These are phyloP conservation scores for Yamadazyma akitaensis DNA, from an alignment of 805 yeast species.

Conservation along the genomic window DNA sequence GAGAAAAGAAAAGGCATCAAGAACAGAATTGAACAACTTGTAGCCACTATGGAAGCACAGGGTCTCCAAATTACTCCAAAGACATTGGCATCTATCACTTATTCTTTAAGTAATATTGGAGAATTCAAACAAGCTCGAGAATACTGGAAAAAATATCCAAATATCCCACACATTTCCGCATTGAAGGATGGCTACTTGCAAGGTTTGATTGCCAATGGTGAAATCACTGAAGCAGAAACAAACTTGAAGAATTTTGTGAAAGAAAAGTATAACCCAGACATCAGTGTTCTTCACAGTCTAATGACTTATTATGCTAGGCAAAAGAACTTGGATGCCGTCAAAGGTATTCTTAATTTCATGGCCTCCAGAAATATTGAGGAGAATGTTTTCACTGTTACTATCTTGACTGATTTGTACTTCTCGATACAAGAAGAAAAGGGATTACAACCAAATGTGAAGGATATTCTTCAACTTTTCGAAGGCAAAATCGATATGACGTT, in stretches of 20 bases:
- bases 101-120: constrained; percentile 43
- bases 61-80: constrained; percentile 42
- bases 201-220: constrained; percentile 40
- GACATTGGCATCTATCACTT: constrained; percentile 47
- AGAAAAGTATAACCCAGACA: constrained; percentile 41
- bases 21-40: constrained; percentile 24
- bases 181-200: constrained; percentile 45
- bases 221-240: constrained; percentile 44
- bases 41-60: constrained; percentile 27
- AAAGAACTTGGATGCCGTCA: constrained; percentile 46
- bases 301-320: constrained; percentile 39
- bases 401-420: constrained; percentile 52
- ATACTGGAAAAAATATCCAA: constrained; percentile 28
- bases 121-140: constrained; percentile 42
- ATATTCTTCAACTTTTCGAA: constrained; percentile 41
- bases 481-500: constrained; percentile 32
- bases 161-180: constrained; percentile 32
- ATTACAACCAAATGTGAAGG: constrained; percentile 36
- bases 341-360: constrained; percentile 47
- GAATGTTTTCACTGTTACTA: constrained; percentile 62
- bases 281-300: constrained; percentile 51
- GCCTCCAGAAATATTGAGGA: constrained; percentile 41
- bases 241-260: constrained; percentile 35
- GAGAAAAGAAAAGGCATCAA: constrained; percentile 22
- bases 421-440: constrained; percentile 45